Evolutionary conservation across 2,329 filamentous ascomycete species (phyloP), one percentile per base, ranked within the genome.

Genomic region (Scytalidium sp.): DNA sequence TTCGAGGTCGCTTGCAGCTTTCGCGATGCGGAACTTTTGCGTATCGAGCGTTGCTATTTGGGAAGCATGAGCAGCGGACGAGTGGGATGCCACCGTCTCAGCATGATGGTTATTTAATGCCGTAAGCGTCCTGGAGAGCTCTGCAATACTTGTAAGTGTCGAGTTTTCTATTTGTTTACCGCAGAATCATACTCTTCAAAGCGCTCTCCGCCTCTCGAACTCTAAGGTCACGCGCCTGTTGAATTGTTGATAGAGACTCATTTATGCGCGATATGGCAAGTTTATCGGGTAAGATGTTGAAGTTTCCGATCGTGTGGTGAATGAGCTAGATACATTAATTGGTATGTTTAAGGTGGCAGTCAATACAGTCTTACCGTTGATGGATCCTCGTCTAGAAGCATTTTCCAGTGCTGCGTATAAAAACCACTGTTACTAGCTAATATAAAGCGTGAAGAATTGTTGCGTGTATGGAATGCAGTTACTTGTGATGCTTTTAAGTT

Each of bases 311-410:
- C 40, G 92, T 96, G 73, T 95, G 88, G 66, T 86, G 81, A 73
- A 99, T 96, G 65, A 97, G 87, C 88, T 94, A 69, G 40, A 19
- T 13, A 39, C 20, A 13, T 39, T 46, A 45, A 50, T 45, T 54
- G 50, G 42, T 41, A 36, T 36, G 22, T 43, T 25, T 40, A 21
- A 41, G 36, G 43, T 41, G 45, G 15, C 13, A n/a, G 41, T 19
- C 32, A 43, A 46, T 47, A 32, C 39, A 19, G 43, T 66, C 81
- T 53, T 82, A 95, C 90, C 41, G 85, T 87, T 41, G 88, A 88
- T 58, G 92, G 93, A 68, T 94, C 89, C 74, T 97, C 92, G 72
- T 96, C 90, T 72, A 97, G 89, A 67, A 97, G 80, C 88, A 97
- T 97, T 56, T 72, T 90, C 74, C 53, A 52, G 50, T 55, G 45